These are phyloP conservation scores for Xylaria sp. DNA, from an alignment of 2,329 filamentous ascomycete species.

Conservation along the genomic window DNA sequence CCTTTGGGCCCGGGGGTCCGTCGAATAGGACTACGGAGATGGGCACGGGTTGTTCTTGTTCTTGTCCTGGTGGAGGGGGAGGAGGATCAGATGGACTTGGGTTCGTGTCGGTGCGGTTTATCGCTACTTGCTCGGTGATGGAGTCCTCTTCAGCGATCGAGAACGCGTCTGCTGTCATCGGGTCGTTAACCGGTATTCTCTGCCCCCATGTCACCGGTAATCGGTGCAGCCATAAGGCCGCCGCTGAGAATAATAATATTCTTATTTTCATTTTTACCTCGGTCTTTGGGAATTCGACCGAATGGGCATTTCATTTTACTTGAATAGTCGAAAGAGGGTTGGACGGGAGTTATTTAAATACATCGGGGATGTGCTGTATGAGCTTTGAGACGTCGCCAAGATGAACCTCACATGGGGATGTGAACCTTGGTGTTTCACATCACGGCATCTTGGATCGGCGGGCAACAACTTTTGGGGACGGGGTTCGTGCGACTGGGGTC, in stretches of 20 bases:
- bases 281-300: neutral
- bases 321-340: no score
- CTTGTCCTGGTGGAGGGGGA: conserved; percentile 24
- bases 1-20: conserved; percentile 44
- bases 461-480: neutral
- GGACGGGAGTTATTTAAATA: no score
- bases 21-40: conserved; percentile 55
- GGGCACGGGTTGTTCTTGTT: conserved; percentile 46
- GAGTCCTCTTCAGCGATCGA: conserved; percentile 29
- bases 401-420: conserved; percentile 2
- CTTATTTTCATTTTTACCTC: conserved; percentile 1
- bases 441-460: neutral
- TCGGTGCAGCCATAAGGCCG: conserved; percentile 10
- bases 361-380: no score
- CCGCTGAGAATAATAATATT: conserved; percentile 14
- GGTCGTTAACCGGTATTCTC: conserved; percentile 27
- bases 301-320: no score
- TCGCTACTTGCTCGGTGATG: conserved; percentile 18
- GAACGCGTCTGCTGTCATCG: conserved; percentile 18
- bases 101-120: conserved; percentile 13
- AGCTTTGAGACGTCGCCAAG: conserved; percentile 35
- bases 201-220: conserved; percentile 21
- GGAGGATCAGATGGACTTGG: no score
- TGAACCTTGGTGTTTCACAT: conserved; percentile 39
- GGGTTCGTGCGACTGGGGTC: neutral